phyloP scores from a whole-genome alignment of 768 basidiomycete species.

The Russula dissimulans region DNA sequence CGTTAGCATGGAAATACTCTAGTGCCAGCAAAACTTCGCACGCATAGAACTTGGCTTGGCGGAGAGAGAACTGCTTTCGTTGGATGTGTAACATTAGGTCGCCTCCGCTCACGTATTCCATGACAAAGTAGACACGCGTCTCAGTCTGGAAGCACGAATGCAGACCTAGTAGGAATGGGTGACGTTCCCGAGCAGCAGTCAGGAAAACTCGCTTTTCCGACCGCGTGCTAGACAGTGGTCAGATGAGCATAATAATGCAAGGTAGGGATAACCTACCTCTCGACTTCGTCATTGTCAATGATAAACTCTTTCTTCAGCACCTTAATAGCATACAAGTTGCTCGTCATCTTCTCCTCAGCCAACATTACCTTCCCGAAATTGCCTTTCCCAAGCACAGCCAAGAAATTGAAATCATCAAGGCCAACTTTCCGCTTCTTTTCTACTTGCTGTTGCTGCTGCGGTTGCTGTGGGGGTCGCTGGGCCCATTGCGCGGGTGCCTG shows the following conservation, averaged over 20 bases:
- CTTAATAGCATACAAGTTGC: constrained; percentile 93
- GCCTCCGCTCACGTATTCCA: constrained; percentile 99
- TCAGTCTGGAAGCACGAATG: constrained; percentile 99
- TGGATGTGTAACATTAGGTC: constrained; percentile 99
- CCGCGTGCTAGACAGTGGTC: constrained; percentile 58
- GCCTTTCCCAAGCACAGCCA: constrained; percentile 96
- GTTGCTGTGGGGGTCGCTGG: constrained; percentile 26
- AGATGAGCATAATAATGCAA: background rate
- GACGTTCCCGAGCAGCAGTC: constrained; percentile 91
- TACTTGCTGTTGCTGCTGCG: constrained; percentile 33
- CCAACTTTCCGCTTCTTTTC: constrained; percentile 75
- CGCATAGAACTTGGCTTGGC: constrained; percentile 98
- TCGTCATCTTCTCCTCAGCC: constrained; percentile 93
- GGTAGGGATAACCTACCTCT: constrained; percentile 53
- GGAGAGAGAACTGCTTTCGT: constrained; percentile 95
- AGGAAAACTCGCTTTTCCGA: constrained; percentile 99
- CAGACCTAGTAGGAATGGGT: constrained; percentile 92
- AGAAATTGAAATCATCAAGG: constrained; percentile 97
- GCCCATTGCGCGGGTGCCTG: constrained; percentile 27
- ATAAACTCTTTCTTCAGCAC: constrained; percentile 99
- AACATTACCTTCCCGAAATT: constrained; percentile 99
- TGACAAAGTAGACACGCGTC: constrained; percentile 98
- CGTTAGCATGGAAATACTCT: constrained; percentile 97
- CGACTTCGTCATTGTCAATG: constrained; percentile 99
- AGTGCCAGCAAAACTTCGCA: constrained; percentile 91